phyloP scores from a whole-genome alignment of 129 eudicot genomes.

The Calendula officinalis region DNA sequence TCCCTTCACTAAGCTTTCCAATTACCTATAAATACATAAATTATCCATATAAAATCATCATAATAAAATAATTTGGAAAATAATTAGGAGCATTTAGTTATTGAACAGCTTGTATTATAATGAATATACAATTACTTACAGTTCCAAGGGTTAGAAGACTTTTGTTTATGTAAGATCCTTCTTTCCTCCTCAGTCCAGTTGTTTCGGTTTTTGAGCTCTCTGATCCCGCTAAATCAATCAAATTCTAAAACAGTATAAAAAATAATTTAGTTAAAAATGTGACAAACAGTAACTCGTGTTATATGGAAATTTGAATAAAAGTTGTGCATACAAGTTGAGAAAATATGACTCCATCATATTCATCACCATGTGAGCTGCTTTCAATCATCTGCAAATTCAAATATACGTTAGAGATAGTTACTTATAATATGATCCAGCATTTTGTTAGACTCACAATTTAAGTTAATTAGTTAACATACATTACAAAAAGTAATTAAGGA shows the following conservation, averaged over 20 bases:
- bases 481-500: neutral
- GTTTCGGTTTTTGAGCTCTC: slow-evolving; percentile 99
- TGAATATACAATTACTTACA: slow-evolving; percentile 44
- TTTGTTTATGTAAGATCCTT: slow-evolving; percentile 97
- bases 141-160: slow-evolving; percentile 99
- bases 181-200: slow-evolving; percentile 93
- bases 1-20: slow-evolving; percentile 97
- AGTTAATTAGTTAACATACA: neutral
- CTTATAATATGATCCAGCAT: neutral
- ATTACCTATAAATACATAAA: slow-evolving; percentile 54
- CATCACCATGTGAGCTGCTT: slow-evolving; percentile 96
- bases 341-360: slow-evolving; percentile 92
- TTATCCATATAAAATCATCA: slow-evolving; percentile 18
- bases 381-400: slow-evolving; percentile 78
- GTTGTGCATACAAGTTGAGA: slow-evolving; percentile 75
- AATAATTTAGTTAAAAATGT: slow-evolving; percentile 5
- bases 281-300: neutral
- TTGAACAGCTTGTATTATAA: slow-evolving; percentile 9
- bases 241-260: slow-evolving; percentile 37
- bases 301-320: neutral
- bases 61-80: slow-evolving; percentile 4
- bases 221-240: slow-evolving; percentile 96
- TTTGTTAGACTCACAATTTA: too few species aligned
- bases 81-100: neutral
- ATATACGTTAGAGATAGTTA: slow-evolving; percentile 21